Evolutionary conservation across 169 alveolate species (phyloP), one percentile per base, ranked within the genome.

Genomic region (Plasmodium billcollinsi): DNA sequence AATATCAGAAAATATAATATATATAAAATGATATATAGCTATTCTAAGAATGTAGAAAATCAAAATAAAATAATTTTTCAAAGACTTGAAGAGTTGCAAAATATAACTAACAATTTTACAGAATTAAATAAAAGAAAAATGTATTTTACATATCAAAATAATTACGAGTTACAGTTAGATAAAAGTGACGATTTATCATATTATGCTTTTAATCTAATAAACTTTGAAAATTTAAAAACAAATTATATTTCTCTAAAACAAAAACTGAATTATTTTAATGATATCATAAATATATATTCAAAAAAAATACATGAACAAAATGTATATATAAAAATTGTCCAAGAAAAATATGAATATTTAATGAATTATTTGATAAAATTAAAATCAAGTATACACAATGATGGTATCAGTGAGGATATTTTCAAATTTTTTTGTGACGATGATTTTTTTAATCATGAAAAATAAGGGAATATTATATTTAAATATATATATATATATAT

Each of bases 1-100:
- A 58, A 74, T 18, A 58, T 74, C 45, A 74, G 61, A 67, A 74
- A 62, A 74, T 59, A 74, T 29, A 73, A 74, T 45, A 74, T 74
- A 33, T 74, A 74, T 21, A 74, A 74, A n/a, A 14, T 74, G 11
- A 74, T 74, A 15, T 74, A 74, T 52, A 74, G 73, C 0, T 74
- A 74, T 15, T 59, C 88, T 20, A 74, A 74, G 20, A 58, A 67
- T 59, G 88, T 74, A 4, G 88, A 74, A 15, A 74, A 59, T 18
- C 74, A 74, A 15, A 74, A 74, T 20, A 59, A 26, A 11, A 65
- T 74, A 7, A 59, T 50, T 52, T 58, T 74, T 39, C 20, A 39
- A 29, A 74, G 39, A 67, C 45, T 74, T 7, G 73, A 74, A 47
- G 15, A 45, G 26, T 74, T 74, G 29, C 74, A 74, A 61, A 26